Base-by-base conservation (phyloP, 192 early-diverging fungal species). In the Obelidium mucronatum region DNA sequence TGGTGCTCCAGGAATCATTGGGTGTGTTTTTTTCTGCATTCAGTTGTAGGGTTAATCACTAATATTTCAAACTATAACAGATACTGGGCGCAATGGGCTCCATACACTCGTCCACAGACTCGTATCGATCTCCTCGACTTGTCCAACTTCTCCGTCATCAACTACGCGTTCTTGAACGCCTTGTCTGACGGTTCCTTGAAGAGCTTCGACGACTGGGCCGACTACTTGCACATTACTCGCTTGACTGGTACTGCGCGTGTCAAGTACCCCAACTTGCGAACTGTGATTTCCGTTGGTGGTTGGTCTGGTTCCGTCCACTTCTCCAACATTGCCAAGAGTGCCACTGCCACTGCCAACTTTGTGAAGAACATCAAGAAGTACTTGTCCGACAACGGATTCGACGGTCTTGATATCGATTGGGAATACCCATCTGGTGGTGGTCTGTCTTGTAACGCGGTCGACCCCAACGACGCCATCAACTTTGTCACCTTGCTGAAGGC, bases 141-240 rank as follows among this genome's bases (percentile, higher is more conserved):
- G 53, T 59, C 69, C 8, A 54, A 54, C 5, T 55, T 72, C 55
- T 26, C 15, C 40, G 69, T 39, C 24, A 40, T 72, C 51, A 72
- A 72, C 39, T 72, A 72, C 69, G 69, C 69, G 35, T 72, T 72
- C 30, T 72, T 72, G 54, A 72, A 72, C n/a, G 28, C 56, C 1
- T 30, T 72, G 24, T 15, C 53, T 19, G 56, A 72, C 37, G 74
- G 74, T 13, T 34, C 5, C 5, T 31, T 76, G 2, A 28, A 26
- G 44, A 13, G 51, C 11, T 76, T 76, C 58, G 74, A 76, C 64
- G 33, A 30, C 26, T 54, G 30, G 6, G 62, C 63, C 1, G 74
- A 76, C 35, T 51, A 54, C 1, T 8, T 58, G 13, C 55, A 31
- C 26, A 58, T 58, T 8, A 11, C 55, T 22, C 13, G 6, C 5